Evolutionary conservation across 805 yeast genomes (phyloP).

Genomic region (Kazachstania africana): DNA sequence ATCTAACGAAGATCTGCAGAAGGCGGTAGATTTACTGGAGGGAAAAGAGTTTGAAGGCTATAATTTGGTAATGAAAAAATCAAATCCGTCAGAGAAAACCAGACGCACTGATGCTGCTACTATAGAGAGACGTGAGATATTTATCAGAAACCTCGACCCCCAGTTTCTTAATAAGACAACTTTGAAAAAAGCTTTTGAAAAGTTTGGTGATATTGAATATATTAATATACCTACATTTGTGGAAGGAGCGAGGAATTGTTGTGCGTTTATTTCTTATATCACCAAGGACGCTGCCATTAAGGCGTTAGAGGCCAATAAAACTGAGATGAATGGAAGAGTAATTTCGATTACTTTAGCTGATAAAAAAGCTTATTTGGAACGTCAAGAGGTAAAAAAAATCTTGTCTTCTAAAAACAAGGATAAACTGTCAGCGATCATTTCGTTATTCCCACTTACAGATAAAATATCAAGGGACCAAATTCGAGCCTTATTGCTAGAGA

Average conservation of each 20-base stretch:
- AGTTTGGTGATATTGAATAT: slow-evolving; percentile 42
- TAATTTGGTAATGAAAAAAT: slow-evolving; percentile 43
- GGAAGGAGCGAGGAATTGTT: slow-evolving; percentile 39
- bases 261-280: slow-evolving; percentile 48
- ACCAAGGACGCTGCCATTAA: slow-evolving; percentile 33
- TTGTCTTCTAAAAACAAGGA: slow-evolving; percentile 11
- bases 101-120: slow-evolving; percentile 33
- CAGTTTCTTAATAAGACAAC: slow-evolving; percentile 28
- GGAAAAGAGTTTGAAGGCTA: slow-evolving; percentile 30
- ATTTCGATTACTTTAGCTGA: slow-evolving; percentile 41
- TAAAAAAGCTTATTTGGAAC: slow-evolving; percentile 26
- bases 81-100: slow-evolving; percentile 41
- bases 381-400: slow-evolving; percentile 23
- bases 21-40: slow-evolving; percentile 33
- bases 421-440: slow-evolving; percentile 7
- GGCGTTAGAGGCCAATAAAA: slow-evolving; percentile 35
- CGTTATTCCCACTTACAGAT: slow-evolving; percentile 23
- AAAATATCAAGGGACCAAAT: slow-evolving; percentile 16
- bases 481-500: slow-evolving; percentile 7
- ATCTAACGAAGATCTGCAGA: slow-evolving; percentile 31
- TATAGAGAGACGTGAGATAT: slow-evolving; percentile 45
- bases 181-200: slow-evolving; percentile 32
- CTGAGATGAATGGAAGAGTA: slow-evolving; percentile 33
- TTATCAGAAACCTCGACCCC: slow-evolving; percentile 42
- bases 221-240: slow-evolving; percentile 24